phyloP scores from a whole-genome alignment of 1,284 basidiomycete species.

The Inonotus hispidus region DNA sequence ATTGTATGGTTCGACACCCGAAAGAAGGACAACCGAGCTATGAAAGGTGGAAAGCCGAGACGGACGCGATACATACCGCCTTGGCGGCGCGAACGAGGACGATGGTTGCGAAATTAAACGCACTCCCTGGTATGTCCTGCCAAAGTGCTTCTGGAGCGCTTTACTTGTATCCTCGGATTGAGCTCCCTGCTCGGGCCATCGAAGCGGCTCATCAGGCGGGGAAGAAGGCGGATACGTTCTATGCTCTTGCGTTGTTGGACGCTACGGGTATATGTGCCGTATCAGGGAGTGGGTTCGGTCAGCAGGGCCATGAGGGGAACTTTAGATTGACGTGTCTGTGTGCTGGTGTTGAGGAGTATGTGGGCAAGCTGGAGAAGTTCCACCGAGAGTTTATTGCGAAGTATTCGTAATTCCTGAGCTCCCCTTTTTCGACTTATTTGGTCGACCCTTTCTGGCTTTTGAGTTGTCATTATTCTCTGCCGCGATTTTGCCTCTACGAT shows the following conservation, averaged over 20 bases:
- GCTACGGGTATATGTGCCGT: constrained; percentile 92
- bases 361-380: constrained; percentile 80
- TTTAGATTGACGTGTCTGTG: constrained; percentile 86
- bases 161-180: constrained; percentile 80
- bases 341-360: constrained; percentile 87
- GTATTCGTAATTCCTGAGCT: constrained; percentile 37
- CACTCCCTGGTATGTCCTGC: constrained; percentile 77
- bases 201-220: constrained; percentile 66
- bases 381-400: constrained; percentile 72
- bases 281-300: constrained; percentile 89
- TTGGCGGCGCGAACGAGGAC: constrained; percentile 65
- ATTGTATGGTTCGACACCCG: constrained; percentile 86
- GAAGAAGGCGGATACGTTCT: constrained; percentile 84
- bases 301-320: constrained; percentile 83
- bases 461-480: not conserved
- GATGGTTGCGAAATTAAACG: constrained; percentile 75
- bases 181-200: constrained; percentile 65
- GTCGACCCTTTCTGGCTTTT: not conserved
- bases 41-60: constrained; percentile 76
- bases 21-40: constrained; percentile 71
- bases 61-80: constrained; percentile 68
- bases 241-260: constrained; percentile 78
- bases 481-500: not conserved
- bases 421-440: not conserved
- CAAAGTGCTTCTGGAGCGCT: constrained; percentile 87